Evolutionary conservation across 345 rosid genomes (phyloP).

Genomic region (Orychophragmus violaceus): DNA sequence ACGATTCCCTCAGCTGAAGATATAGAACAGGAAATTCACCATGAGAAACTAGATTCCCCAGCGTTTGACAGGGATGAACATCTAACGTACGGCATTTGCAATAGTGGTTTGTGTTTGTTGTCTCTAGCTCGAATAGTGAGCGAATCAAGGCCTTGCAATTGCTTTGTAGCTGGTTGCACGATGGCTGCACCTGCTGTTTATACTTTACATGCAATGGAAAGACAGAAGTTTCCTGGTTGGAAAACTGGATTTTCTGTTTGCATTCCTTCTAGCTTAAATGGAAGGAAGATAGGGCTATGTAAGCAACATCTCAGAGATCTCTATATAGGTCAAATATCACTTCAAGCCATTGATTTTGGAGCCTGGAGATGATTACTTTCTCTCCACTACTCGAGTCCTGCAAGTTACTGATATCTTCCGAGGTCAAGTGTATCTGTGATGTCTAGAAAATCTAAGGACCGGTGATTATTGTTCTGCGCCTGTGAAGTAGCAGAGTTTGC

Average conservation of each 20-base stretch:
- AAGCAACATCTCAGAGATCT: constrained; percentile 64
- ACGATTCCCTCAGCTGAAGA: constrained; percentile 49
- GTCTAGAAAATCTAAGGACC: constrained; percentile 7
- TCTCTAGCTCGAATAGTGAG: constrained; percentile 70
- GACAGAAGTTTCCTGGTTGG: constrained; percentile 94
- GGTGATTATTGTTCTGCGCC: neutral
- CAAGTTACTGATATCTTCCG: constrained; percentile 2
- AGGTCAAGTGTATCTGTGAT: neutral
- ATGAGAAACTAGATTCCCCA: constrained; percentile 33
- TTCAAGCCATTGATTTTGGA: constrained; percentile 74
- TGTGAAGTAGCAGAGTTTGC: constrained; percentile 10
- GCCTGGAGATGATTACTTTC: constrained; percentile 48
- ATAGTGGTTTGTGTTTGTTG: constrained; percentile 58
- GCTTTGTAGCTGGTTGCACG: constrained; percentile 68
- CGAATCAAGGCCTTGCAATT: constrained; percentile 65
- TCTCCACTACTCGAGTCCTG: neutral
- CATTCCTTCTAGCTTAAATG: constrained; percentile 80
- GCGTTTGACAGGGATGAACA: constrained; percentile 50
- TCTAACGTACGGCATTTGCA: constrained; percentile 56
- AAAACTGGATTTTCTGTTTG: constrained; percentile 78
- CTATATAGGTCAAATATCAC: constrained; percentile 66
- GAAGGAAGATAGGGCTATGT: constrained; percentile 72
- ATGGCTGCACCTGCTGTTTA: constrained; percentile 68
- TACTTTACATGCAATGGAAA: constrained; percentile 77
- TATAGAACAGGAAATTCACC: constrained; percentile 42